phyloP scores from a whole-genome alignment of 2,329 filamentous ascomycete genomes.

The Paecilomyces niveus region DNA sequence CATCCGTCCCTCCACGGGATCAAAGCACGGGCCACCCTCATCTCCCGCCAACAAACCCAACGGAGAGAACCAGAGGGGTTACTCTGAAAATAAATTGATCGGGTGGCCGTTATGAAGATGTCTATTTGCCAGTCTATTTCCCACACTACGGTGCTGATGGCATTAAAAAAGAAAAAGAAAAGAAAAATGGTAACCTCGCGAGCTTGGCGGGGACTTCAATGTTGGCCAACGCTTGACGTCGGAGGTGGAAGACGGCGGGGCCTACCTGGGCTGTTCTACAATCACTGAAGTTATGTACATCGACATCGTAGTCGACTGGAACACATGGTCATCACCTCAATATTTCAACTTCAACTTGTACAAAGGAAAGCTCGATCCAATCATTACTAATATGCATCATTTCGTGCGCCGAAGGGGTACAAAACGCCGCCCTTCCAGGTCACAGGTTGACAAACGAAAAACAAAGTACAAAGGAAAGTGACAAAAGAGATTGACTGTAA shows the following conservation, averaged over 20 bases:
- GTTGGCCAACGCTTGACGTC: neutral
- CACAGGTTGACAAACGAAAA: neutral
- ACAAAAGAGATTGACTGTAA: constrained; percentile 2
- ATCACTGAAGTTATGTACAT: neutral
- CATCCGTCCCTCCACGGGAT: neutral
- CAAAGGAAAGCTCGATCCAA: neutral
- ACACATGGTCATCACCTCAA: neutral
- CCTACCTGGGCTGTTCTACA: neutral
- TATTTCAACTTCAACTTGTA: neutral
- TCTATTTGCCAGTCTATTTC: neutral
- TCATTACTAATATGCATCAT: neutral
- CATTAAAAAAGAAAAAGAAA: neutral
- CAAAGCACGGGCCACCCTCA: neutral
- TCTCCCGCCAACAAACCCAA: neutral
- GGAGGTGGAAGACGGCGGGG: neutral
- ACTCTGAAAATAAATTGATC: neutral
- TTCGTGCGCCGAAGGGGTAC: neutral
- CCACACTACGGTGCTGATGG: neutral
- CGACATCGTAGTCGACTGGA: neutral
- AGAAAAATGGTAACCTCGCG: neutral
- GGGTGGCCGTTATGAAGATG: neutral
- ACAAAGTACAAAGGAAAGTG: neutral
- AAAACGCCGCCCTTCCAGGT: neutral
- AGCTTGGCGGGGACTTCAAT: neutral
- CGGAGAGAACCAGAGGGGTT: neutral